Conservation (phyloP, 225 moss, liverwort and hornwort species). For the Straminergon stramineum region DNA sequence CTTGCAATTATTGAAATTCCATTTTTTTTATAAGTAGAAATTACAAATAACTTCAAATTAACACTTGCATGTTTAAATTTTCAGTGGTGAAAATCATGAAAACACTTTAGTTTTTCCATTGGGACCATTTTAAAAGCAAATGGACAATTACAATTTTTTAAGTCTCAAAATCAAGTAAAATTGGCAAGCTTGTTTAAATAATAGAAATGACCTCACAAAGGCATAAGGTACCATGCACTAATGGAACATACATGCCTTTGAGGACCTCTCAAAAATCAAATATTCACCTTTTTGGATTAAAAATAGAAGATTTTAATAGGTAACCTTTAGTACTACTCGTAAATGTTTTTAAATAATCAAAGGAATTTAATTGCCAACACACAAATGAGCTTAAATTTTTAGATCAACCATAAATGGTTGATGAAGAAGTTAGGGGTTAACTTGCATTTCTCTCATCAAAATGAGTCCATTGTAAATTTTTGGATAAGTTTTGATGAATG, state of each 20-base stretch:
- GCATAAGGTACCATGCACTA: neutral
- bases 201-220: no score
- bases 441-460: no score
- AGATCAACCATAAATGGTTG: neutral
- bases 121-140: neutral
- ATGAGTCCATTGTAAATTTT: no score
- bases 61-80: neutral
- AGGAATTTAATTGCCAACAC: neutral
- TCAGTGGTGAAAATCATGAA: neutral
- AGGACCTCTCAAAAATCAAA: no score
- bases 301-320: no score
- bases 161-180: neutral
- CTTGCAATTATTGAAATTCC: no score
- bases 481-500: no score
- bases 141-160: neutral
- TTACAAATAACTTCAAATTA: no score
- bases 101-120: neutral
- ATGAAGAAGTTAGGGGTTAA: neutral
- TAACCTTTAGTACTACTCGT: neutral
- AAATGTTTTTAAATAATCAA: neutral
- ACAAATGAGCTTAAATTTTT: neutral
- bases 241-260: neutral
- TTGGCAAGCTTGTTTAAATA: neutral
- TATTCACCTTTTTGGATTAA: no score
- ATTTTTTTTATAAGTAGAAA: no score